Evolutionary conservation across 352 stramenopile species (phyloP).

Genomic region (Phytophthora lateralis): DNA sequence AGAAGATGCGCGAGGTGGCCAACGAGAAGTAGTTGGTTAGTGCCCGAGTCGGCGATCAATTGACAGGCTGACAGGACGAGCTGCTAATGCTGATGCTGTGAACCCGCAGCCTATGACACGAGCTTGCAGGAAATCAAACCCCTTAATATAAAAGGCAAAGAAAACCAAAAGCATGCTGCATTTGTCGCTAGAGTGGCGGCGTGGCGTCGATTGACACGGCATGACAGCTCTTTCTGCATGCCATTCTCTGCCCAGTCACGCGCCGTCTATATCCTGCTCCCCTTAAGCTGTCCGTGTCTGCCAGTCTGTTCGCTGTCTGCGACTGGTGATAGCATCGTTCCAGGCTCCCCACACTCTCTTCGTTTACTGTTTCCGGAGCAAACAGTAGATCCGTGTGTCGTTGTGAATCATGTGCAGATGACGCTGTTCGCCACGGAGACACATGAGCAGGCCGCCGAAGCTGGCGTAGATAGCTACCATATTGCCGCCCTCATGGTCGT

Average conservation of each 20-base stretch:
- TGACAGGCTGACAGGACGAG: background rate
- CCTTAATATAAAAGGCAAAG: conserved; percentile 24
- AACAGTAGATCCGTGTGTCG: conserved; percentile 95
- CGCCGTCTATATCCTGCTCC: conserved; percentile 26
- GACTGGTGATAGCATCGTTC: conserved; percentile 3
- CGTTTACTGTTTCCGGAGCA: conserved; percentile 87
- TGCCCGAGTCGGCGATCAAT: no score
- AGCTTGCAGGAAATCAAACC: conserved; percentile 1
- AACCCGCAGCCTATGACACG: background rate
- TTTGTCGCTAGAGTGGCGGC: conserved; percentile 16
- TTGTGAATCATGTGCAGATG: conserved; percentile 97
- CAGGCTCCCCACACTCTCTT: background rate
- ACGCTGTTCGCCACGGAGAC: conserved; percentile 95
- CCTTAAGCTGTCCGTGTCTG: background rate
- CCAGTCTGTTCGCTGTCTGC: conserved; percentile 1
- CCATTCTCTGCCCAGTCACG: conserved; percentile 2
- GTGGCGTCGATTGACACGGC: background rate
- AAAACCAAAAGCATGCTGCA: conserved; percentile 29
- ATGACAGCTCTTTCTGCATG: background rate
- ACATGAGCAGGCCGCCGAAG: conserved; percentile 98
- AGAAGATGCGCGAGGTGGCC: conserved; percentile 77
- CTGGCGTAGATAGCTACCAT: conserved; percentile 94
- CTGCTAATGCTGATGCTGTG: background rate
- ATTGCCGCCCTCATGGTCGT: conserved; percentile 95
- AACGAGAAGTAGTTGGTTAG: conserved; percentile 46